These are phyloP conservation scores for Phalaenopsis aphrodite DNA, from an alignment of 106 monocot species.

Conservation along the genomic window DNA sequence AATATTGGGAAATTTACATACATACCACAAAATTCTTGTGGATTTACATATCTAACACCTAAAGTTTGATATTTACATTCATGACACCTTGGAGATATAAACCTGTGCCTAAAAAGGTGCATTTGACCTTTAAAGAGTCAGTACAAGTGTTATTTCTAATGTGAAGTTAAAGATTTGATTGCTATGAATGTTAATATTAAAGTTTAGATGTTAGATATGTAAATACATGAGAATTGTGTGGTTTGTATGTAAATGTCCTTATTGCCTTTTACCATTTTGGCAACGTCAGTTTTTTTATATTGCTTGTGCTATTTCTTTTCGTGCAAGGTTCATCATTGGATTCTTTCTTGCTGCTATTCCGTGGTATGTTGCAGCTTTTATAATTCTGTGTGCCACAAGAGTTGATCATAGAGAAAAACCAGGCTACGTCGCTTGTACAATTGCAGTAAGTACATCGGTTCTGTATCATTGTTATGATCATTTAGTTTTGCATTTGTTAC, in stretches of 20 bases:
- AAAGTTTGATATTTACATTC: too few relatives aligned
- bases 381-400: slow-evolving; percentile 46
- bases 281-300: background rate
- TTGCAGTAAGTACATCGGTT: slow-evolving; percentile 39
- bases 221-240: too few relatives aligned
- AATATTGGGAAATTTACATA: too few relatives aligned
- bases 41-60: too few relatives aligned
- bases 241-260: background rate
- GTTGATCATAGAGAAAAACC: slow-evolving; percentile 78
- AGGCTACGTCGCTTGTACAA: slow-evolving; percentile 69
- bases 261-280: background rate
- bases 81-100: too few relatives aligned
- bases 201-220: too few relatives aligned
- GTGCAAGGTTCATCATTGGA: slow-evolving; percentile 66
- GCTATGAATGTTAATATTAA: too few relatives aligned
- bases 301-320: background rate
- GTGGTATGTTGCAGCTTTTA: slow-evolving; percentile 79
- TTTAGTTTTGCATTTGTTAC: background rate
- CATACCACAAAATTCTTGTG: too few relatives aligned
- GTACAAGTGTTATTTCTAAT: too few relatives aligned
- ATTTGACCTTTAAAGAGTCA: too few relatives aligned
- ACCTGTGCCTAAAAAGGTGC: too few relatives aligned
- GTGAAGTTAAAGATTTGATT: too few relatives aligned
- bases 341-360: slow-evolving; percentile 87
- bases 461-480: background rate